phyloP scores from a whole-genome alignment of 257 asterid species.

The Nicotiana noctiflora region DNA sequence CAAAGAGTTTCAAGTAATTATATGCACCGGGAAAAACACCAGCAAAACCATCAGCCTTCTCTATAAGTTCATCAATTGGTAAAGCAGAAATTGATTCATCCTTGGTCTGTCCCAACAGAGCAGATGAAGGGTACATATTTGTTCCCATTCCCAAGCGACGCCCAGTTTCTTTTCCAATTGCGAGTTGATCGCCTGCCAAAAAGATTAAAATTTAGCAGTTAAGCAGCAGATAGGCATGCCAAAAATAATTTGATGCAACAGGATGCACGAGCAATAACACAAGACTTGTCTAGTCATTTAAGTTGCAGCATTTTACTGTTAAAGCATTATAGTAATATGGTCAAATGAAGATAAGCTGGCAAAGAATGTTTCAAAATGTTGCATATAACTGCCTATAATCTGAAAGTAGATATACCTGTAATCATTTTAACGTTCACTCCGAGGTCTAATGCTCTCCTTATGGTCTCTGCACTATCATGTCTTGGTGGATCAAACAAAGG shows the following conservation, averaged over 20 bases:
- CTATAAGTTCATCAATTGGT: conserved; percentile 95
- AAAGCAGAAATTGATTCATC: conserved; percentile 89
- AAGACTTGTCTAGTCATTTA: not conserved
- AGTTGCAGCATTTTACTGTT: not conserved
- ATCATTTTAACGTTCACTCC: conserved; percentile 50
- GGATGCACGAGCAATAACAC: not conserved
- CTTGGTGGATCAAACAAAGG: conserved; percentile 49
- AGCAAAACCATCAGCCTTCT: conserved; percentile 98
- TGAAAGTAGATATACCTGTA: conserved; percentile 22
- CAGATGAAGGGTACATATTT: conserved; percentile 96
- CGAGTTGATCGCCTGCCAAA: conserved; percentile 85
- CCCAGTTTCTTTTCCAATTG: conserved; percentile 97
- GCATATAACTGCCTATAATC: not conserved
- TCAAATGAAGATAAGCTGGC: not conserved
- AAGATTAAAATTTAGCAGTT: not conserved
- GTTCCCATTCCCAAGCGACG: conserved; percentile 98
- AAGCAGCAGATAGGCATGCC: not conserved
- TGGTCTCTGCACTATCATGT: conserved; percentile 49
- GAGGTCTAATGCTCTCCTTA: conserved; percentile 42
- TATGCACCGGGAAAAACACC: conserved; percentile 90
- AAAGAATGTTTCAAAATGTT: not conserved
- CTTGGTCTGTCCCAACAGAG: conserved; percentile 88
- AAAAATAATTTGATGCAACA: not conserved
- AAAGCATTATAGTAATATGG: no score
- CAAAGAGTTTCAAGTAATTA: no score